Base-by-base conservation (phyloP, 2,329 filamentous ascomycete species). In the Escovopsis weberi region DNA sequence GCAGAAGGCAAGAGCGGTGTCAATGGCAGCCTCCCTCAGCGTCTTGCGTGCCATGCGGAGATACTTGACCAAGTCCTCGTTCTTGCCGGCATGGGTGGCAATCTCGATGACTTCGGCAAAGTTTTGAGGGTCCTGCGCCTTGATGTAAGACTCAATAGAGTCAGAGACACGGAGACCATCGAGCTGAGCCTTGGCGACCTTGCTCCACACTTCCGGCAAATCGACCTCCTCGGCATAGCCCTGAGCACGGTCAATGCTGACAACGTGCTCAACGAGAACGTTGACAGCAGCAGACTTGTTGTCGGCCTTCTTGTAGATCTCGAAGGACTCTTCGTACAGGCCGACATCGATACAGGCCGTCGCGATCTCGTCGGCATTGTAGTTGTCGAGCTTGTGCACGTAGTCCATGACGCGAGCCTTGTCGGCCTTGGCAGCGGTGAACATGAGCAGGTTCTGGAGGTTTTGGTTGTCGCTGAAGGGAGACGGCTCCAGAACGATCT, bases 401-500 rank as follows among this genome's bases (percentile, higher is more conserved):
- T 98, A 98, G 59, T 89, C 85, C 78, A 94, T 93, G 44, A 98
- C 80, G 54, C 87, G 84, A 41, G 81, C 76, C 69, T 95, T 94
- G 63, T 98, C 93, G 11, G 91, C 88, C 69, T 95, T 95, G 53
- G 87, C 87, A 37, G 93, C 91, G 26, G 91, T 98, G 56, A 96
- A 81, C 71, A 98, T 85, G 47, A 98, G 77, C 46, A 98, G 67
- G 63, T 98, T 98, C 65, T 98, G 93, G 45, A 98, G 72, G 60
- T 85, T 95, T 56, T 86, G 78, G 64, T 98, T 98, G 66, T 98
- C 93, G 55, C 86, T 95, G 72, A 98, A 98, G 5, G 85, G 85
- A 4, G 89, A 94, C n/a, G 91, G 93, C 70, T 98, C 91, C n/a
- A 98, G 70, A 30, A 98, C 89, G 52, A 98, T 98, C 78, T 96